Base-by-base conservation (phyloP, 768 basidiomycete species). In the Tephrocybe sp. region DNA sequence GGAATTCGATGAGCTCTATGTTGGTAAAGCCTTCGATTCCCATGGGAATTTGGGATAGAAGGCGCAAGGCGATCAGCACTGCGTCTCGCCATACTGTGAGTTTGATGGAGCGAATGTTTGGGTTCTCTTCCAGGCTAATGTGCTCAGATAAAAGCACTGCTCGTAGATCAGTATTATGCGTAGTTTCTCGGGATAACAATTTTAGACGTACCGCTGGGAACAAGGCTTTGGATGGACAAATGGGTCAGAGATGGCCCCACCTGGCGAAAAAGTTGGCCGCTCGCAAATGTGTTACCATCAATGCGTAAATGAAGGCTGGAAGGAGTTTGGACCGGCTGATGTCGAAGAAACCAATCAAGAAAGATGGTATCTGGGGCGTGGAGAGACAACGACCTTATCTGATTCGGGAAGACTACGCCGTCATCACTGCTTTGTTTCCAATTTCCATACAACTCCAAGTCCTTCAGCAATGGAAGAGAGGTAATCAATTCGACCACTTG, bases 391-490 rank as follows among this genome's bases (percentile, higher is more conserved):
- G 16, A 19, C 1, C 36, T 38, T n/a, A 48, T 40, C 5, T 16
- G 36, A 11, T 31, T 40, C 11, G 48, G 48, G 33, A 40, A 42
- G 10, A 43, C 14, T 2, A 41, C 20, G 5, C 4, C 11, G 2
- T 23, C 16, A 5, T 43, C 42, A 34, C 33, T 30, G 9, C 34
- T 22, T 7, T 26, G 4, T 5, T 10, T 6, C 26, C 44, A 46
- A 4, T 12, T 10, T 8, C n/a, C 45, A 16, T 13, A 19, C 8
- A 52, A 19, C 8, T 17, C 42, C 31, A 52, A 34, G 9, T 35
- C 17, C 26, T 47, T 39, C 41, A 52, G 35, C 4, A 36, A 19
- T 3, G 51, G 51, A 35, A 52, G 42, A 2, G 51, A 52, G 4
- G 39, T 43, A 16, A 47, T 17, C 11, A 52, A 10, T 32, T 47